phyloP scores from a whole-genome alignment of 345 rosid genomes.

The Citrus mangshanensis region DNA sequence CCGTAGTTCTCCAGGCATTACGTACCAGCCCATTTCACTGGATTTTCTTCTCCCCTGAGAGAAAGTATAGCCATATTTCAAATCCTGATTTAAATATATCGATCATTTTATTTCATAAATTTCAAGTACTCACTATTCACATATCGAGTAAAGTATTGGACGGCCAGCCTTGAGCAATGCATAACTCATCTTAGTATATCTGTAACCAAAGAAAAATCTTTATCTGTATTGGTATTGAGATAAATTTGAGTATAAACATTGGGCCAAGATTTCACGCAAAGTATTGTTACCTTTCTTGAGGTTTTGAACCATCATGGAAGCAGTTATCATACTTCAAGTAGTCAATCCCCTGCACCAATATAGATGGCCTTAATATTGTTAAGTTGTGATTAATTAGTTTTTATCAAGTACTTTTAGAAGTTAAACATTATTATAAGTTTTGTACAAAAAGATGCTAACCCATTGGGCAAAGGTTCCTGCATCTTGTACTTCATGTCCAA shows the following conservation, averaged over 20 bases:
- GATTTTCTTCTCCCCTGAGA: constrained; percentile 50
- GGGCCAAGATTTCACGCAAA: background rate
- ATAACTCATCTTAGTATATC: constrained; percentile 46
- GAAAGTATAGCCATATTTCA: background rate
- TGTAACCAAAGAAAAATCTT: constrained; percentile 8
- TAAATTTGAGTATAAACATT: background rate
- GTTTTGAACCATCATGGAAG: constrained; percentile 29
- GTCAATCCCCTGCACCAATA: constrained; percentile 28
- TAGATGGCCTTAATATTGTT: background rate
- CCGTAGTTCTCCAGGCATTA: constrained; percentile 62
- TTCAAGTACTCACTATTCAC: constrained; percentile 46
- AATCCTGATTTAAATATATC: no score
- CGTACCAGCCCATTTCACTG: constrained; percentile 48
- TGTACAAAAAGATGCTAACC: constrained; percentile 27
- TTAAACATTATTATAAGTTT: background rate
- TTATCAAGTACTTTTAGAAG: background rate
- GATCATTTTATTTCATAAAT: constrained; percentile 10
- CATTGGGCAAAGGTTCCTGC: constrained; percentile 50
- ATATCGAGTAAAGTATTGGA: constrained; percentile 42
- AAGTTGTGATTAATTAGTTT: background rate
- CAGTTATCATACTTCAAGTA: constrained; percentile 63
- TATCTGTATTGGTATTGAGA: background rate
- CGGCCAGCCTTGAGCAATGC: constrained; percentile 41
- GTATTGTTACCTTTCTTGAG: constrained; percentile 30
- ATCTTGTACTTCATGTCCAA: constrained; percentile 56